Base-by-base conservation (phyloP, 2,329 filamentous ascomycete species). In the Drechslerella coelobrocha region DNA sequence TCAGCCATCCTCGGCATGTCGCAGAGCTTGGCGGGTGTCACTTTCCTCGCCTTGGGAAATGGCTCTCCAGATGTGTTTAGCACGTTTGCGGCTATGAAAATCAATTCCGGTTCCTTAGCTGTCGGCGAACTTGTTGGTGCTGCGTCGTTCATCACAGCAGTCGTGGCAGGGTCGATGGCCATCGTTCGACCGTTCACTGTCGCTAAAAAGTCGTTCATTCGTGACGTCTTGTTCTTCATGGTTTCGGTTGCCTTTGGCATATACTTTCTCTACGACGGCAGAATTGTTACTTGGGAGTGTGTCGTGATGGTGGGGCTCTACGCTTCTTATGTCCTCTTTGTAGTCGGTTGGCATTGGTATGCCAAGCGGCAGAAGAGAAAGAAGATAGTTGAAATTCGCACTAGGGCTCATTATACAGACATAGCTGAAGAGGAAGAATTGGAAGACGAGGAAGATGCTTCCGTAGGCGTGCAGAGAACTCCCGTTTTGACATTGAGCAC, bases 41-140 rank as follows among this genome's bases (percentile, higher is more conserved):
- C 94, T 0, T 96, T 99, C 76, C 81, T 99, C 56, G 94, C 94
- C 7, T 95, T 99, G 79, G 94, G 94, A 73, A 99, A 99, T 81
- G 94, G 94, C 56, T 97, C 93, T 72, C 94, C 94, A 1, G 94
- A 99, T 79, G 92, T 99, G 48, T 99, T 99, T 79, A 97, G 92
- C 74, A 99, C 94, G 1, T 97, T 99, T 80, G 94, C 94, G 14
- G 95, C 94, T 75, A 97, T 99, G 91, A 88, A 88, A 76, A 96
- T 92, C 23, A 91, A 97, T 77, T 97, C 92, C 78, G 93, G 93
- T n/a, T 95, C 92, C 81, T 85, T 99, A 83, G 94, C 94, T 0
- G 87, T 99, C 41, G 94, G 94, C 48, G 94, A 99, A 81, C 83
- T 99, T 54, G 91, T 99, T 57, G 94, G 94, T 31, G 94, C 94